Evolutionary conservation across 768 basidiomycete species (phyloP), one percentile per base, ranked within the genome.

Genomic region (Amanita fuliginea): DNA sequence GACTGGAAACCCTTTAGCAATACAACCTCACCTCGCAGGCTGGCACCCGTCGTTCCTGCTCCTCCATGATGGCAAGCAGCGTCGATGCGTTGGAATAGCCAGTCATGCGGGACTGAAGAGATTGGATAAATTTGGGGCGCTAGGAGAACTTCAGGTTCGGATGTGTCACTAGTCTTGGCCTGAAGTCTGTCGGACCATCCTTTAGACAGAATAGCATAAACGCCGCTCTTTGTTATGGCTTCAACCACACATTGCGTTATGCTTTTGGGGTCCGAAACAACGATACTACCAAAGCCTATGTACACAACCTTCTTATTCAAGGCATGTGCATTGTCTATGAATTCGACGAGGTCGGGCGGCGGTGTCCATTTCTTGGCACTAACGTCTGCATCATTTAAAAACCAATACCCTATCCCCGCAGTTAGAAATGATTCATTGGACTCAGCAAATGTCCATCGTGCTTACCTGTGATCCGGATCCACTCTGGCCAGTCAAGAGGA

Each of bases 11-110:
- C 7, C 26, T 30, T 30, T n/a, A 28, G 19, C 14, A 28, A 10
- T 19, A 11, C 35, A 16, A 42, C 53, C 75, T 47, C 53, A 92
- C 91, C 92, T 75, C 92, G 72, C 55, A 96, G 68, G 67, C 89
- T 93, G 14, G 95, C 95, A 7, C 94, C 94, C 1, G 92, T 94
- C 2, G 95, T 96, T 18, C 95, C 95, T 3, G 95, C 92, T 48
- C 95, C 95, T 52, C 95, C 95, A 59, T 99, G 95, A 70, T 99
- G 95, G 55, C 94, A 96, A 14, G 91, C 91, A n/a, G 92, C 95
- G 60, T 94, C 88, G 52, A 99, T 91, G 40, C 83, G 78, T 55
- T 75, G 76, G 71, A 99, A 99, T 43, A 99, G 65, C 95, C 95
- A 99, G 62, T 97, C 91, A 55, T 95, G 93, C 32, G 94, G 93